Base-by-base conservation (phyloP, 257 asterid species). In the Eustoma russellianum region DNA sequence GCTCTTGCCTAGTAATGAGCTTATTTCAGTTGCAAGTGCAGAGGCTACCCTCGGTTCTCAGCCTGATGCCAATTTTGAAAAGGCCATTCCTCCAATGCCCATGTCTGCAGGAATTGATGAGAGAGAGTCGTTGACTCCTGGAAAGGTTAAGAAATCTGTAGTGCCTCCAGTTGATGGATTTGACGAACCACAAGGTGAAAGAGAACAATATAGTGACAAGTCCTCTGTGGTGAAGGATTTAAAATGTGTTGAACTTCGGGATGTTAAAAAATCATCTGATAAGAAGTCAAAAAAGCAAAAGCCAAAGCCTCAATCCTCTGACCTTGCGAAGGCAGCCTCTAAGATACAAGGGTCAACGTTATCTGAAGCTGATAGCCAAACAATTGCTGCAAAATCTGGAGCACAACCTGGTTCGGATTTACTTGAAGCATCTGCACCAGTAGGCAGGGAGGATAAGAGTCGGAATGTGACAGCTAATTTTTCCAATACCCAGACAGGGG, bases 231-330 rank as follows among this genome's bases (percentile, higher is more conserved):
- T 59, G 14, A 77, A 76, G 67, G 90, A 84, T 74, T 65, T 56
- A 38, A 77, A 69, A 72, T 55, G n/a, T 60, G 68, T 64, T 52
- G 88, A 77, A 71, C 59, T 70, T 15, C 69, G 64, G 24, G 92
- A 77, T 62, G 77, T 57, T 0, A 92, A 72, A 66, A 92, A 85
- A 64, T 50, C 74, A 5, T 67, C 83, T 11, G 95, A 86, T 64
- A 92, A 92, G 87, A 92, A 74, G 70, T 81, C 97, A 4, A 88
- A 66, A 65, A 92, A 81, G 74, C 96, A 91, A 65, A 92, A 83
- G 83, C 53, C 91, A 46, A 91, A 91, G 79, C 72, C 64, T 46
- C 75, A 57, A 69, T 61, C 82, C 19, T 52, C 73, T 11, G 93
- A 83, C 24, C 50, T 59, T 11, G 79, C 50, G 48, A 76, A 69